Evolutionary conservation across 441 rosid genomes (phyloP).

Genomic region (Euphorbia corollata): DNA sequence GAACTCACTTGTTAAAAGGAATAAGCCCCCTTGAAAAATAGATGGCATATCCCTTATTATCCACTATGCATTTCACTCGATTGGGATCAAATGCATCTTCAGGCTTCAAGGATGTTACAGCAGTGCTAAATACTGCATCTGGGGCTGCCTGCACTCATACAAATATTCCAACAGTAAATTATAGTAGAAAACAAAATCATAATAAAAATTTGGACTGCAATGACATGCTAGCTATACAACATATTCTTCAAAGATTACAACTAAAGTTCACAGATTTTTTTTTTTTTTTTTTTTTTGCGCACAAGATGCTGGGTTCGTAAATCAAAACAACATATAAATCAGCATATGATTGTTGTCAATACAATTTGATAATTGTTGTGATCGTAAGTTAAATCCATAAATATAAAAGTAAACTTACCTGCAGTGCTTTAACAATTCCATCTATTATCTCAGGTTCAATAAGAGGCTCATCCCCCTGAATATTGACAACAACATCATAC

Average conservation of each 20-base stretch:
- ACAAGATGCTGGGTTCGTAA: not conserved
- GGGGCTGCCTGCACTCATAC: constrained; percentile 51
- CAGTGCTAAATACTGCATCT: constrained; percentile 97
- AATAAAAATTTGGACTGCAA: not conserved
- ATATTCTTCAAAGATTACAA: not conserved
- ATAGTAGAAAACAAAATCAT: not conserved
- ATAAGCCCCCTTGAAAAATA: constrained; percentile 87
- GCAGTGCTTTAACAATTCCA: constrained; percentile 84
- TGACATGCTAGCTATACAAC: not conserved
- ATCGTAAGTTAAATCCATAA: not conserved
- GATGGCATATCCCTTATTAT: constrained; percentile 73
- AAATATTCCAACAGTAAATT: not conserved
- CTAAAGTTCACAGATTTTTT: constrained; percentile 1
- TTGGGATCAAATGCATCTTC: constrained; percentile 88
- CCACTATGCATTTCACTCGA: constrained; percentile 81
- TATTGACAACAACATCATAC: constrained; percentile 85
- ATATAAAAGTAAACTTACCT: constrained; percentile 35
- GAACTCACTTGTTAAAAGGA: constrained; percentile 76
- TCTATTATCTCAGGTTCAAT: constrained; percentile 94
- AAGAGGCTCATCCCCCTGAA: constrained; percentile 95
- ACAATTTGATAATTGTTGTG: not conserved
- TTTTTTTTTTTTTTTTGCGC: not conserved
- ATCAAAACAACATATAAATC: not conserved
- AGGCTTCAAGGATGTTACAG: constrained; percentile 71
- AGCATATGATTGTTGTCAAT: not conserved